Conservation (phyloP, 2,329 filamentous ascomycete genomes). For the Exserohilum turcica region DNA sequence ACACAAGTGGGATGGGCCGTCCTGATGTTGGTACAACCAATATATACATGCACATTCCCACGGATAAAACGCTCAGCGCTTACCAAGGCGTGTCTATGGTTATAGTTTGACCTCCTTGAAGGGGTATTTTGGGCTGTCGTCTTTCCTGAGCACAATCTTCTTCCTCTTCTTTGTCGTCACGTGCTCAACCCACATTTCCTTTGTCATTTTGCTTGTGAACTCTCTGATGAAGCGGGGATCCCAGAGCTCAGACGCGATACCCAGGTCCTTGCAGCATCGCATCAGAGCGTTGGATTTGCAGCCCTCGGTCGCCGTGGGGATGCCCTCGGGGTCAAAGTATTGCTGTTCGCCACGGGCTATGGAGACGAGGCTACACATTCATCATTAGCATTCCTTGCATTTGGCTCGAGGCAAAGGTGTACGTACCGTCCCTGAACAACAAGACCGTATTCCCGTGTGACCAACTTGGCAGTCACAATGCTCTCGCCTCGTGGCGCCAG, state of each 20-base stretch:
- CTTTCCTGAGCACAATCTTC: slow-evolving; percentile 85
- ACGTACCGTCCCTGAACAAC: slow-evolving; percentile 83
- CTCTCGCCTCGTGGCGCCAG: slow-evolving; percentile 85
- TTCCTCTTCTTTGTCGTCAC: slow-evolving; percentile 82
- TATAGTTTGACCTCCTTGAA: slow-evolving; percentile 58
- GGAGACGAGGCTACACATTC: slow-evolving; percentile 75
- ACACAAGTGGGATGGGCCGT: slow-evolving; percentile 1
- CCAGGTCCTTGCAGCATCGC: slow-evolving; percentile 97
- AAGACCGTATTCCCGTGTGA: slow-evolving; percentile 91
- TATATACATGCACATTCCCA: not conserved
- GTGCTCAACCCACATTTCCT: slow-evolving; percentile 91
- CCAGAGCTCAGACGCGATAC: slow-evolving; percentile 94
- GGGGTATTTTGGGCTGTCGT: slow-evolving; percentile 71
- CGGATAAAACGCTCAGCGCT: not conserved
- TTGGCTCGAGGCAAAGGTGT: not conserved
- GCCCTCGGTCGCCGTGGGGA: slow-evolving; percentile 93
- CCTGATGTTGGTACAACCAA: slow-evolving; percentile 1
- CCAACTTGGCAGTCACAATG: slow-evolving; percentile 77
- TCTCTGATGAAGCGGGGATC: slow-evolving; percentile 87
- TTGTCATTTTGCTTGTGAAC: slow-evolving; percentile 75
- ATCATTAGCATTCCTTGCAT: not conserved
- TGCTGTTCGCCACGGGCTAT: slow-evolving; percentile 93
- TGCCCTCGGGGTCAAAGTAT: slow-evolving; percentile 87
- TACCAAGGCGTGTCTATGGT: slow-evolving; percentile 1
- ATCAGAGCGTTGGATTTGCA: slow-evolving; percentile 98